These are phyloP conservation scores for Phaeolepiota aurea DNA, from an alignment of 768 basidiomycete species.

Conservation along the genomic window DNA sequence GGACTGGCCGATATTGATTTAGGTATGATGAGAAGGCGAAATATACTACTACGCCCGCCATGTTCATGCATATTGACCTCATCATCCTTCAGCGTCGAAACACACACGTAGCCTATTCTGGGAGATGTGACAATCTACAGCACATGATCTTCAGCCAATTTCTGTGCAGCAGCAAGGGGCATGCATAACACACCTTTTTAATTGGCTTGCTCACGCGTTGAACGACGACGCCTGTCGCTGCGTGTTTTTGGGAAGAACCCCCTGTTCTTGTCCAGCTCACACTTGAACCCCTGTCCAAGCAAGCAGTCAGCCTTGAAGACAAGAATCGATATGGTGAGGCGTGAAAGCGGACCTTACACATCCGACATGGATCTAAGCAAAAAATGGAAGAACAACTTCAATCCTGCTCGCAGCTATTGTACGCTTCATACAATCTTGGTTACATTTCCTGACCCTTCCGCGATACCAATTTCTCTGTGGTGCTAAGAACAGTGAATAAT, in stretches of 20 bases:
- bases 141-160: no score
- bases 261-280: constrained; percentile 59
- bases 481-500: no score
- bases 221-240: constrained; percentile 61
- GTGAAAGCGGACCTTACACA: constrained; percentile 30
- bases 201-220: constrained; percentile 69
- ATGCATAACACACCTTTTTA: constrained; percentile 31
- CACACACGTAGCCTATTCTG: constrained; percentile 29
- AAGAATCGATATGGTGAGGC: constrained; percentile 41
- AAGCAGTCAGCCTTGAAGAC: constrained; percentile 70
- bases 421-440: no score
- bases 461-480: no score
- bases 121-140: constrained; percentile 15
- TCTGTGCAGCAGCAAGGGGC: no score
- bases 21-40: no score
- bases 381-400: constrained; percentile 3
- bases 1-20: constrained; percentile 19
- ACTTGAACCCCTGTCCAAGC: constrained; percentile 66
- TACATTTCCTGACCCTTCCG: no score
- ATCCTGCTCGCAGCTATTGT: no score
- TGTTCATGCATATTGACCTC: constrained; percentile 58
- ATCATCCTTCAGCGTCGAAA: constrained; percentile 49
- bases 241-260: constrained; percentile 28
- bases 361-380: constrained; percentile 31
- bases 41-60: constrained; percentile 25